Evolutionary conservation across 169 alveolate species (phyloP), one percentile per base, ranked within the genome.

Genomic region (Amoebophrya sp.): DNA sequence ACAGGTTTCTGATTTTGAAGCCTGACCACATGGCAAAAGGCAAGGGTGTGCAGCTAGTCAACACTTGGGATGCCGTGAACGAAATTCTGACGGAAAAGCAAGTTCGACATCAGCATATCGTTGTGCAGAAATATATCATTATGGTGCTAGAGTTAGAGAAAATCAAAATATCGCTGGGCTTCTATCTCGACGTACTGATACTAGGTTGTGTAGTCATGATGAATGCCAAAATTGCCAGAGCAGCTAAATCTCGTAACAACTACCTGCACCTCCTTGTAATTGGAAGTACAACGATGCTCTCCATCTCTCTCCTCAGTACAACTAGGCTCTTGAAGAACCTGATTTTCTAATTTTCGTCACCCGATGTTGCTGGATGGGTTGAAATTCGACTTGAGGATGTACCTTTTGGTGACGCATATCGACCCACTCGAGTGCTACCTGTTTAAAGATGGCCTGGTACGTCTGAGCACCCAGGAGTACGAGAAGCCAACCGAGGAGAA

Each of bases 341-440:
- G n/a, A n/a, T n/a, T n/a, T n/a, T n/a, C n/a, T n/a, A n/a, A n/a
- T n/a, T n/a, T n/a, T n/a, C n/a, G n/a, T n/a, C 97, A 96, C 94
- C 99, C 99, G 38, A 93, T 97, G 36, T 95, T 97, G 90, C 95
- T 97, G 40, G 98, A 98, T 36, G 99, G 99, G 33, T 96, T 96
- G 92, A 97, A 97, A 91, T 97, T 97, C 93, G 99, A 97, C 95
- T 93, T 97, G 95, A 96, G 99, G 93, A 94, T 97, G 33, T 97
- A 97, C 94, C 96, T 96, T 33, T 93, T 97, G 39, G 97, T 97
- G 40, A 96, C 97, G 90, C 92, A 95, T 83, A 96, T 96, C 94
- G 94, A 95, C 38, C 99, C 99, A 18, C 93, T 97, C 41, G 97
- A 98, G 24, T 96, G 94, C 41, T 97, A 95, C 93, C 92, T 97